phyloP scores from a whole-genome alignment of 1,284 basidiomycete species.

The Pseudozyma hubeiensis region DNA sequence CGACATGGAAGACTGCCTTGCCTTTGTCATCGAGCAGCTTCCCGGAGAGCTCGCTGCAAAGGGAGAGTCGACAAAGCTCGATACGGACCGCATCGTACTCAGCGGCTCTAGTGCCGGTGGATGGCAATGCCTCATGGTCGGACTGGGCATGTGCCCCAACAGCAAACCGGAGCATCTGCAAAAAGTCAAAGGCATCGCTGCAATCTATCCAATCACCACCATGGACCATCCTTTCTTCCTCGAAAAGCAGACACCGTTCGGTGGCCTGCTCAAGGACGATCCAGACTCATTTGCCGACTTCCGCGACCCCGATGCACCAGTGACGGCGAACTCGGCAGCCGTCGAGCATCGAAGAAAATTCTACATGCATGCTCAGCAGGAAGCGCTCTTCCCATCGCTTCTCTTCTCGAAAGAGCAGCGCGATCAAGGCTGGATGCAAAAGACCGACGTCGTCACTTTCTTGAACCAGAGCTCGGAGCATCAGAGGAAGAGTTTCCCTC shows the following conservation, averaged over 20 bases:
- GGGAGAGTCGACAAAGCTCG: slow-evolving; percentile 27
- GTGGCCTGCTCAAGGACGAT: slow-evolving; percentile 30
- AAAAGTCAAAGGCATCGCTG: slow-evolving; percentile 38
- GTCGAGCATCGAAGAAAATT: slow-evolving; percentile 38
- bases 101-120: slow-evolving; percentile 52
- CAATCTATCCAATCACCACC: slow-evolving; percentile 52
- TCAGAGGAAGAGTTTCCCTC: slow-evolving; percentile 31
- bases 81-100: slow-evolving; percentile 36
- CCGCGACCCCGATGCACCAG: slow-evolving; percentile 35
- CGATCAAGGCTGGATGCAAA: slow-evolving; percentile 38
- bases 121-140: slow-evolving; percentile 50
- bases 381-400: slow-evolving; percentile 47
- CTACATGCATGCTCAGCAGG: slow-evolving; percentile 55
- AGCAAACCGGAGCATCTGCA: slow-evolving; percentile 22
- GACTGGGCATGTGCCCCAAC: slow-evolving; percentile 45
- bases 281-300: slow-evolving; percentile 33
- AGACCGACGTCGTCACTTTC: slow-evolving; percentile 38
- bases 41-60: slow-evolving; percentile 23
- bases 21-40: slow-evolving; percentile 37
- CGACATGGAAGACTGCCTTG: slow-evolving; percentile 45
- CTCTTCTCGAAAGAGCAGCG: slow-evolving; percentile 41
- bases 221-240: slow-evolving; percentile 53
- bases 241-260: slow-evolving; percentile 42
- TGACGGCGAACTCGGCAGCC: slow-evolving; percentile 29
- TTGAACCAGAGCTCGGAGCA: slow-evolving; percentile 19